Evolutionary conservation across 2,329 filamentous ascomycete genomes (phyloP), one percentile per base, ranked within the genome.

Genomic region (Hypocreales sp.): DNA sequence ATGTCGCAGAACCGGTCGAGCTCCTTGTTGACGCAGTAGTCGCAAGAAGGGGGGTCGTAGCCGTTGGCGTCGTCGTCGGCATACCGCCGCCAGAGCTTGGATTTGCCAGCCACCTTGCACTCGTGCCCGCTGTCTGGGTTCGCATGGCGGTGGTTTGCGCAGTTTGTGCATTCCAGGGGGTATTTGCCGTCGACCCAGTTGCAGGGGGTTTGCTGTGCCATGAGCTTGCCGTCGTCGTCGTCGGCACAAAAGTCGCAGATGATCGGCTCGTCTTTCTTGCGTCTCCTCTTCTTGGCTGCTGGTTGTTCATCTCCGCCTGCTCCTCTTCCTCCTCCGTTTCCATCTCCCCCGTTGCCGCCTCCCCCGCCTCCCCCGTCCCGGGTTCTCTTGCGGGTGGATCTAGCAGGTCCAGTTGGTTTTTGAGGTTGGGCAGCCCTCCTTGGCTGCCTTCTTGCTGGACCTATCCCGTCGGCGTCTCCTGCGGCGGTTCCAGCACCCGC

Each of bases 81-180:
- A 21, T 42, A 40, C 11, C 34, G 32, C 20, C 33, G 32, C 15
- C 24, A 38, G 5, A 34, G 21, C 3, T 33, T 25, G 2, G 13
- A 18, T 14, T 27, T 26, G 4, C 28, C 17, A 5, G 17, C 24
- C 2, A 38, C 22, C 10, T 27, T 16, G 32, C 41, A 44, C 5
- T 7, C 22, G 25, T 37, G 33, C 1, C 27, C 12, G 8, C 11
- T 11, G 15, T 17, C 23, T 2, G 32, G 27, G 20, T 33, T 20
- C 5, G 15, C 10, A 9, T 29, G 32, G 8, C 41, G 33, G 21
- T 40, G 17, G 28, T 46, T 36, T 22, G 42, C 35, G 26, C 42
- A 46, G 33, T 40, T 45, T 20, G 28, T 31, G 30, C 42, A 46
- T 20, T 45, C 42, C 5, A 41, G n/a, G 12, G 26, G 21, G 24